Percentiles rank a stretch among this genome's conserved stretches.
Evolutionary conservation across 805 yeast genomes (phyloP).

Genomic region (Wickerhamiella occidentalis): DNA sequence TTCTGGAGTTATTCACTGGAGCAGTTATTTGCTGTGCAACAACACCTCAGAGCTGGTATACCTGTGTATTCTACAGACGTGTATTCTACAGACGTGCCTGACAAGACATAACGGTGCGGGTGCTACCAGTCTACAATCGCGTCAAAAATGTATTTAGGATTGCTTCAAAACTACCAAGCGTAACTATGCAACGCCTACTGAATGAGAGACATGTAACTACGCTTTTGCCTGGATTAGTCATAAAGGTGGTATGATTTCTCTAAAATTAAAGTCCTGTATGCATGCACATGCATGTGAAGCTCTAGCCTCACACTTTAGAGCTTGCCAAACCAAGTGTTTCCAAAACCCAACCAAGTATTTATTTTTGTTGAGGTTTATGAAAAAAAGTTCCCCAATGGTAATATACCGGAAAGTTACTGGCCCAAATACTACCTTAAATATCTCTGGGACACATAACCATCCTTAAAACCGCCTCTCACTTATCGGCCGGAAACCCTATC

Average conservation of each 20-base stretch:
- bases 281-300: slow-evolving; percentile 1
- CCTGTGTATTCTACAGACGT: too few species aligned
- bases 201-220: slow-evolving; percentile 1
- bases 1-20: too few species aligned
- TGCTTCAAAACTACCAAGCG: neutral
- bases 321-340: neutral
- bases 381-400: neutral
- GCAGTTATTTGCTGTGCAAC: neutral
- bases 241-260: slow-evolving; percentile 3
- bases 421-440: too few species aligned
- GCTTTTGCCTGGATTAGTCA: neutral
- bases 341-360: neutral
- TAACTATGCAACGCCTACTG: neutral
- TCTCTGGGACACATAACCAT: too few species aligned
- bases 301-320: neutral
- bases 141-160: neutral
- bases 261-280: neutral
- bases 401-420: too few species aligned
- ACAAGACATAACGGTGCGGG: too few species aligned
- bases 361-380: neutral
- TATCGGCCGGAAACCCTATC: neutral
- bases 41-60: too few species aligned
- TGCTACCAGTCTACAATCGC: too few species aligned
- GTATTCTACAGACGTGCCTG: too few species aligned
- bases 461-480: neutral